These are phyloP conservation scores for Iberis pinnata DNA, from an alignment of 345 rosid genomes.

Conservation along the genomic window DNA sequence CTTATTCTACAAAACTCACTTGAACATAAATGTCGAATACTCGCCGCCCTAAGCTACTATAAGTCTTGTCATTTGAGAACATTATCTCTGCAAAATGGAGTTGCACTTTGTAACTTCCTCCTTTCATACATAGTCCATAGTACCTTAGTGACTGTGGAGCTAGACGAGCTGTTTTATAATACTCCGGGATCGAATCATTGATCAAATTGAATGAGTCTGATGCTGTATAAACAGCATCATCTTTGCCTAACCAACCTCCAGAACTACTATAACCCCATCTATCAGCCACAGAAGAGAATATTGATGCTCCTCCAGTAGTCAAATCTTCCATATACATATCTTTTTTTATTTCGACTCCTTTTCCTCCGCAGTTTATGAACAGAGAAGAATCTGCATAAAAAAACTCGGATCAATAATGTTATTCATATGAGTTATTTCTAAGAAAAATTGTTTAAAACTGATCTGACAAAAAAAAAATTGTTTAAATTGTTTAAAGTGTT, in stretches of 20 bases:
- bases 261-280: conserved; percentile 79
- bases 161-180: conserved; percentile 59
- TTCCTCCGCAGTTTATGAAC: conserved; percentile 81
- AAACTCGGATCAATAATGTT: neutral
- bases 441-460: too few relatives aligned
- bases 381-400: conserved; percentile 53
- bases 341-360: neutral
- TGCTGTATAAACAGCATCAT: neutral
- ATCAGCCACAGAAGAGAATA: conserved; percentile 25
- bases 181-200: conserved; percentile 25
- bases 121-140: conserved; percentile 63
- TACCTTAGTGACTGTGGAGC: conserved; percentile 71
- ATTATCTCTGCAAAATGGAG: conserved; percentile 91
- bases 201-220: conserved; percentile 30
- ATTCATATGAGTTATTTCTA: too few relatives aligned
- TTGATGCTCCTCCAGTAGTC: conserved; percentile 31
- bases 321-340: conserved; percentile 48
- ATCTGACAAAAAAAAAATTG: too few relatives aligned
- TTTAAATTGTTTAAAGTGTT: too few relatives aligned
- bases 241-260: conserved; percentile 39
- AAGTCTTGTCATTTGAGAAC: conserved; percentile 45
- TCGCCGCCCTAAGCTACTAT: conserved; percentile 59
- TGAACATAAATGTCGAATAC: conserved; percentile 72
- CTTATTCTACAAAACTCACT: conserved; percentile 37
- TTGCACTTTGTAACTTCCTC: conserved; percentile 50